Percentiles rank a stretch among this genome's conserved stretches.
phyloP scores from a whole-genome alignment of 2,329 filamentous ascomycete species.

The Xylariaceae sp. region DNA sequence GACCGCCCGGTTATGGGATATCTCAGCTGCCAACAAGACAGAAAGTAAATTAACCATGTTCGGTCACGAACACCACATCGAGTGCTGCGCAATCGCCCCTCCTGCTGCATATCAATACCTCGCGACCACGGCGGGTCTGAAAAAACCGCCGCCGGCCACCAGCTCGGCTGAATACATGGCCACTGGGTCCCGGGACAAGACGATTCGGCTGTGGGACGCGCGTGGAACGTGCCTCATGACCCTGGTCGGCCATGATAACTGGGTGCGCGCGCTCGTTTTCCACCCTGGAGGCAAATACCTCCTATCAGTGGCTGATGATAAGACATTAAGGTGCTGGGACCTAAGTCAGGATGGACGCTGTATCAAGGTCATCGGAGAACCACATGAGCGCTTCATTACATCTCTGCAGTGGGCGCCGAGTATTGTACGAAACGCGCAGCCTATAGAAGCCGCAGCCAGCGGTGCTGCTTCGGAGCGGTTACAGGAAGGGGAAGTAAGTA shows the following conservation, averaged over 20 bases:
- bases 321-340: constrained; percentile 91
- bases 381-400: constrained; percentile 77
- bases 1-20: constrained; percentile 79
- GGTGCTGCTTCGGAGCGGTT: constrained; percentile 20
- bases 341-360: constrained; percentile 82
- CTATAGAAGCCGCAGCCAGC: background rate
- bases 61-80: constrained; percentile 79
- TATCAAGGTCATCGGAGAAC: constrained; percentile 71
- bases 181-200: constrained; percentile 84
- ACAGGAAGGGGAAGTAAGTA: background rate
- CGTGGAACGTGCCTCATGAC: constrained; percentile 80
- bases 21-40: constrained; percentile 51
- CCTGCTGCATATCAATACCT: constrained; percentile 39
- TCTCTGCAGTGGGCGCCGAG: constrained; percentile 84
- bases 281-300: constrained; percentile 91
- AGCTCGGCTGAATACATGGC: constrained; percentile 83
- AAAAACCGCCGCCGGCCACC: constrained; percentile 68
- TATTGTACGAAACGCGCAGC: constrained; percentile 45
- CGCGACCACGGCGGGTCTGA: constrained; percentile 49
- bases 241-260: constrained; percentile 85
- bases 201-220: constrained; percentile 82
- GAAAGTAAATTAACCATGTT: constrained; percentile 75
- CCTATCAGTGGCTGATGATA: constrained; percentile 80
- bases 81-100: constrained; percentile 83
- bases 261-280: constrained; percentile 80